Percentiles rank a stretch among this genome's conserved stretches.
Evolutionary conservation across 345 rosid species (phyloP).

Genomic region (Trapa incisa): DNA sequence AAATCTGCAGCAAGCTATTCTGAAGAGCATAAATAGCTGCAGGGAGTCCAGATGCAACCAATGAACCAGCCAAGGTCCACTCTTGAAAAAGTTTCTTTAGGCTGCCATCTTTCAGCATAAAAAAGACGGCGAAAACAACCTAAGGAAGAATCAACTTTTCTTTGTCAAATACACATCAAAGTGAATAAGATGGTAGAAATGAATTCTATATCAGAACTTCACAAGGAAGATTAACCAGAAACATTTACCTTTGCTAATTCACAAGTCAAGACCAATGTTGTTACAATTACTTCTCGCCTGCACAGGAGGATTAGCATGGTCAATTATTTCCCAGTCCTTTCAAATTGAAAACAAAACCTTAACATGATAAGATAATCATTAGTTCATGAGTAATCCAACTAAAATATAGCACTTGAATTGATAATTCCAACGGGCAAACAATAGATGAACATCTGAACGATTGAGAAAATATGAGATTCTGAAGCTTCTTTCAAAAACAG

Average conservation of each 20-base stretch:
- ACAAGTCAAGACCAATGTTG: slow-evolving; percentile 78
- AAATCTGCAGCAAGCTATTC: slow-evolving; percentile 96
- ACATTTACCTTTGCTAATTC: slow-evolving; percentile 69
- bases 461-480: not conserved
- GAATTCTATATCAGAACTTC: not conserved
- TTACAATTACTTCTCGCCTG: slow-evolving; percentile 84
- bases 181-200: not conserved
- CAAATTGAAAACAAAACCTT: not conserved
- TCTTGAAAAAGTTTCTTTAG: slow-evolving; percentile 45
- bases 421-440: not conserved
- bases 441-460: not conserved
- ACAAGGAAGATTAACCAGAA: not conserved
- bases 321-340: not conserved
- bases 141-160: slow-evolving; percentile 15
- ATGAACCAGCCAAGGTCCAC: slow-evolving; percentile 81
- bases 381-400: not conserved
- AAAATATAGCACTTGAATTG: not conserved
- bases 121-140: slow-evolving; percentile 68
- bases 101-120: slow-evolving; percentile 77
- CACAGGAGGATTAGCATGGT: slow-evolving; percentile 9
- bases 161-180: not conserved
- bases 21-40: slow-evolving; percentile 93
- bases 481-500: not conserved
- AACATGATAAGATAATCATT: not conserved
- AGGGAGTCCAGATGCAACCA: slow-evolving; percentile 96